These are phyloP conservation scores for Helichrysum umbraculigerum DNA, from an alignment of 129 eudicot genomes.

Conservation along the genomic window DNA sequence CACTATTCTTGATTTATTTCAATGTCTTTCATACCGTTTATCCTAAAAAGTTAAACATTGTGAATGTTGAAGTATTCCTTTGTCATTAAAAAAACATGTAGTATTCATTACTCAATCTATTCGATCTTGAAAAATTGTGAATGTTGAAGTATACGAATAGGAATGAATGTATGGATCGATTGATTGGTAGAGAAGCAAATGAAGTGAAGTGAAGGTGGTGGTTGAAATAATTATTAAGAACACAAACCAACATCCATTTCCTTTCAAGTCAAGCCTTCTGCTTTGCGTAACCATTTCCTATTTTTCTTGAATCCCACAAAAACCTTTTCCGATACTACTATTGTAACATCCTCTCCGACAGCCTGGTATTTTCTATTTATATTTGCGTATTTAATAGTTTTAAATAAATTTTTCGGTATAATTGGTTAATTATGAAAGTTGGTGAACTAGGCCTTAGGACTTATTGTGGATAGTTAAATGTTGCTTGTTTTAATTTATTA, in stretches of 20 bases:
- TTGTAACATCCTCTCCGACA: too few species aligned
- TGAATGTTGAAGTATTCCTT: too few species aligned
- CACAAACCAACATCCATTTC: conserved; percentile 32
- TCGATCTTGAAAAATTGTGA: background rate
- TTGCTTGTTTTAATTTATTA: too few species aligned
- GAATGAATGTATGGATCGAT: conserved; percentile 4
- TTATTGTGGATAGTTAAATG: too few species aligned
- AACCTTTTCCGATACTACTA: background rate
- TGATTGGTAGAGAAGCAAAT: conserved; percentile 35
- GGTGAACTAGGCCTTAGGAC: too few species aligned
- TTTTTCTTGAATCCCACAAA: conserved; percentile 10
- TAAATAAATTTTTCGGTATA: too few species aligned
- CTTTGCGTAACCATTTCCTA: conserved; percentile 31
- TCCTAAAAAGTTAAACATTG: too few species aligned
- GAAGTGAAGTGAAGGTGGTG: conserved; percentile 31
- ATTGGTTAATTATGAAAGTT: too few species aligned
- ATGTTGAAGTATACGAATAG: background rate
- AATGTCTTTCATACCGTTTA: too few species aligned
- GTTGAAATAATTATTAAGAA: conserved; percentile 16
- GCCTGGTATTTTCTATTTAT: too few species aligned
- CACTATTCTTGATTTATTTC: too few species aligned
- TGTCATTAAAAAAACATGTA: background rate
- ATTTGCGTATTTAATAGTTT: too few species aligned
- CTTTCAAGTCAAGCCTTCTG: conserved; percentile 32
- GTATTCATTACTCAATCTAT: background rate